Percentiles rank a stretch among this genome's conserved stretches.
These are phyloP conservation scores for Candida loeiensis DNA, from an alignment of 805 yeast species.

Conservation along the genomic window DNA sequence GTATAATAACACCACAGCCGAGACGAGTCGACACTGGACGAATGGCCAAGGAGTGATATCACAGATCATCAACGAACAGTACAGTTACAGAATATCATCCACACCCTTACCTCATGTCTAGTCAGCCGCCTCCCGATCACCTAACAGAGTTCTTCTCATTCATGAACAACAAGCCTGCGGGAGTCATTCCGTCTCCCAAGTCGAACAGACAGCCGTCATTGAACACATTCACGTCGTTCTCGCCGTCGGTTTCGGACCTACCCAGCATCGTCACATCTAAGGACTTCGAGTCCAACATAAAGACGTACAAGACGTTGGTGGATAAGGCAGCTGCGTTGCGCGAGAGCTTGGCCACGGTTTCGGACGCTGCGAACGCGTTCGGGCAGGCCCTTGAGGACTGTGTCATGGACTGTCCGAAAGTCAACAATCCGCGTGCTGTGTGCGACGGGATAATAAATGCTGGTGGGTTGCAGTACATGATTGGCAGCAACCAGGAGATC, in stretches of 20 bases:
- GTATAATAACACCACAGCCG: background rate
- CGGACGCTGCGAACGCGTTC: conserved; percentile 65
- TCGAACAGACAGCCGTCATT: conserved; percentile 30
- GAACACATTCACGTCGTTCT: conserved; percentile 43
- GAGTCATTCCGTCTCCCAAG: conserved; percentile 12
- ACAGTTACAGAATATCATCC: background rate
- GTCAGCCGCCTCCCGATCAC: conserved; percentile 44
- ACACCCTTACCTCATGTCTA: background rate
- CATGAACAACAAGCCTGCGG: conserved; percentile 29
- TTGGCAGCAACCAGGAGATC: conserved; percentile 74
- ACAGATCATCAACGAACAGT: background rate
- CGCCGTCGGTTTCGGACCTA: conserved; percentile 55
- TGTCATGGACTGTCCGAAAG: conserved; percentile 25
- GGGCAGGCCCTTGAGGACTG: conserved; percentile 62
- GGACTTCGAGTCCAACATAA: conserved; percentile 52
- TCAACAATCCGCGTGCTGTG: conserved; percentile 21
- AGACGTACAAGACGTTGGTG: conserved; percentile 46
- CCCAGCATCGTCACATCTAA: conserved; percentile 57
- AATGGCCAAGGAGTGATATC: too few species aligned
- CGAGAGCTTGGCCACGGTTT: conserved; percentile 42
- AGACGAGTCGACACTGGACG: too few species aligned
- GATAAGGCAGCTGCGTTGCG: conserved; percentile 46
- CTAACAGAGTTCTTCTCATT: conserved; percentile 57
- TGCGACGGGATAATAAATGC: conserved; percentile 67
- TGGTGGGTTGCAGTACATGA: conserved; percentile 71